Evolutionary conservation across 2,329 filamentous ascomycete species (phyloP), one percentile per base, ranked within the genome.

Genomic region (Hymenoscyphus albidus): DNA sequence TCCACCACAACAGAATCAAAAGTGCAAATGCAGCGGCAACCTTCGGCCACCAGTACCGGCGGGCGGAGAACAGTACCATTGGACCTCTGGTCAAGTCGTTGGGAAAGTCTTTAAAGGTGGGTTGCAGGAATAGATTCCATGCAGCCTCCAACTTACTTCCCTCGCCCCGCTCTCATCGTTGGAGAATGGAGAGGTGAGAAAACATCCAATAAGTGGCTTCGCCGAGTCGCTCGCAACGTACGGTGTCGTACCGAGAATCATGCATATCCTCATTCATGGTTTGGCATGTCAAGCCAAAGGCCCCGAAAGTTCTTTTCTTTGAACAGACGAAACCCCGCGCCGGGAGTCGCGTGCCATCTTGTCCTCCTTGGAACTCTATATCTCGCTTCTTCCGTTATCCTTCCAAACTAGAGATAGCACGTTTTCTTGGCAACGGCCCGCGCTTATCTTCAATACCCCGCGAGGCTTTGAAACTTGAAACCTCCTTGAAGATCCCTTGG

Each of bases 41-140:
- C 35, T 35, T 35, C 35, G 35, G 35, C 35, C 35, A 10, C 35
- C 35, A 7, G 5, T 35, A 35, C 35, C 35, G 35, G 35, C 35
- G 5, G 35, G 1, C 13, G 44, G 44, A 48, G 16, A 48, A 48
- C 16, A 48, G 18, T 18, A 48, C 44, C 16, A 51, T 18, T 22
- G 44, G 44, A 9, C 18, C 10, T 51, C 44, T 18, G 4, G 16
- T 22, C 9, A n/a, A 22, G 44, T 6, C 44, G 27, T 51, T 22
- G 44, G 44, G 18, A 51, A 27, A 22, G 10, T 7, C n/a, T 18
- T 12, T 3, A 51, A 3, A 7, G 22, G 44, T 51, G 44, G 44
- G 44, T 27, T 51, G 44, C 44, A 51, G 44, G 44, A 51, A 51
- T 51, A 51, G 44, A 51, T 18, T 51, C 44, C 12, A 51, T 51